Evolutionary conservation across 1,139 yeast genomes (phyloP).

Genomic region (Yamadazyma taylorii): DNA sequence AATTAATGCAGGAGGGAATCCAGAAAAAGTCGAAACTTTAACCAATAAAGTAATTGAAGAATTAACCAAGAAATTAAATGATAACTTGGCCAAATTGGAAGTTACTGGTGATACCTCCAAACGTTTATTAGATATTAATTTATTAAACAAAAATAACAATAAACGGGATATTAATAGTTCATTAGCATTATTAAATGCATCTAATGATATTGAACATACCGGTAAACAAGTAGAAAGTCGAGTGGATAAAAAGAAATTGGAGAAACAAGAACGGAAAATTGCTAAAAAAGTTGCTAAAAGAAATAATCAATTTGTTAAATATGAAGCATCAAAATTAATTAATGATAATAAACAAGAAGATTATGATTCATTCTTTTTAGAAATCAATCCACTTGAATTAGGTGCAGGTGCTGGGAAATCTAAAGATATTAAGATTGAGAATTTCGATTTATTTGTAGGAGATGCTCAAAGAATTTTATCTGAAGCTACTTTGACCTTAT

Average conservation of each 20-base stretch:
- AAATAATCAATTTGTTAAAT: slow-evolving; percentile 80
- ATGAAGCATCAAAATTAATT: slow-evolving; percentile 89
- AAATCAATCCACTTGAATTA: slow-evolving; percentile 91
- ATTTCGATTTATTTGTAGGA: slow-evolving; percentile 91
- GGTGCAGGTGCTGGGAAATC: slow-evolving; percentile 92
- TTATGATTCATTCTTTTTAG: slow-evolving; percentile 91
- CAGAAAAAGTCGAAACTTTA: slow-evolving; percentile 54
- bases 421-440: slow-evolving; percentile 90
- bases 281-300: slow-evolving; percentile 96
- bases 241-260: slow-evolving; percentile 94
- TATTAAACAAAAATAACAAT: slow-evolving; percentile 55
- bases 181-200: slow-evolving; percentile 69
- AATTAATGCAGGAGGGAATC: slow-evolving; percentile 75
- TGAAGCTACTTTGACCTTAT: slow-evolving; percentile 81
- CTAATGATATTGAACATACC: slow-evolving; percentile 83
- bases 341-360: slow-evolving; percentile 64
- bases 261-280: slow-evolving; percentile 94
- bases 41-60: slow-evolving; percentile 45
- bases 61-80: slow-evolving; percentile 56
- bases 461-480: slow-evolving; percentile 91
- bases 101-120: slow-evolving; percentile 78
- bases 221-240: slow-evolving; percentile 91
- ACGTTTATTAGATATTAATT: slow-evolving; percentile 69
- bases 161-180: slow-evolving; percentile 75
- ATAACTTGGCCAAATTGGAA: slow-evolving; percentile 70